Base-by-base conservation (phyloP, 371 early-diverging fungal species). In the Zychaea mexicana region DNA sequence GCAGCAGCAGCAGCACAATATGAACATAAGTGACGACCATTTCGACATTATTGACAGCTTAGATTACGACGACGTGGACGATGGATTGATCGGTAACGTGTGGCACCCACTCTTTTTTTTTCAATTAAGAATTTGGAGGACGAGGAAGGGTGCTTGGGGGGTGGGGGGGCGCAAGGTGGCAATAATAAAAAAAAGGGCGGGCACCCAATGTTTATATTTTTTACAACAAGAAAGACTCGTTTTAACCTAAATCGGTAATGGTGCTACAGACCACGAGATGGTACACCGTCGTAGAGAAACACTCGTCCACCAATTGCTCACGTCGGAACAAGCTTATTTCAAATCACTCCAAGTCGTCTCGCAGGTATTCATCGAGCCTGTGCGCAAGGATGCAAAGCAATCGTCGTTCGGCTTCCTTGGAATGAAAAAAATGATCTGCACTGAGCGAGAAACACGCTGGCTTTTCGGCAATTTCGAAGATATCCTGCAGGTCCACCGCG, bases 61-160 rank as follows among this genome's bases (percentile, higher is more conserved):
- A 8, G 72, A 74, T 54, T 81, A 72, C 57, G 81, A 81, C 49
- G 78, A 81, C 61, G 65, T 76, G 3, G 81, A 81, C 46, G 76
- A 72, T 54, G 70, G 64, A 17, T 49, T 78, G 38, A 70, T 78
- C 45, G 76, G 81, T 78, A 77, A 57, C 33, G 58, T 30, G 42
- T 26, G 7, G 42, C 39, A 60, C n/a, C n/a, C n/a, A n/a, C n/a
- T n/a, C n/a, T n/a, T n/a, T n/a, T n/a, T n/a, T n/a, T n/a, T n/a
- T n/a, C n/a, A n/a, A n/a, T n/a, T n/a, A n/a, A n/a, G n/a, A n/a
- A n/a, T n/a, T n/a, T n/a, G n/a, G n/a, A n/a, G n/a, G n/a, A n/a
- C n/a, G n/a, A n/a, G n/a, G n/a, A n/a, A n/a, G n/a, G n/a, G n/a
- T n/a, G n/a, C n/a, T n/a, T n/a, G n/a, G n/a, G n/a, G n/a, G n/a